phyloP scores from a whole-genome alignment of 176 grass and related monocot genomes.

The Otatea glauca region DNA sequence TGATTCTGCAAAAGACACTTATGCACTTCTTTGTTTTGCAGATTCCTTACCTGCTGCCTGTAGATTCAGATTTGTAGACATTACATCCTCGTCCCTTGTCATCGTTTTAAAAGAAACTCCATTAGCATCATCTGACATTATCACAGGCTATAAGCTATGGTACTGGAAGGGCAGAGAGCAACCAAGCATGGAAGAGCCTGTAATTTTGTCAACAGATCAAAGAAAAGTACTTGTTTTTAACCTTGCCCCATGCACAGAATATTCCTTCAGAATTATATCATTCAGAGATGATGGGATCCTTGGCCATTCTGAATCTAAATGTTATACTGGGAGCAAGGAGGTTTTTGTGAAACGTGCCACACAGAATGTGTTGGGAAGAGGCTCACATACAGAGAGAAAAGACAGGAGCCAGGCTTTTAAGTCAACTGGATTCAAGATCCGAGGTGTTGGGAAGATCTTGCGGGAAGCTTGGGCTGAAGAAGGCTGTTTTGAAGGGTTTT shows the following conservation, averaged over 20 bases:
- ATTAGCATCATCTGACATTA: constrained; percentile 45
- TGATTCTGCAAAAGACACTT: constrained; percentile 25
- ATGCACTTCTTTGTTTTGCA: constrained; percentile 56
- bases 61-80: constrained; percentile 80
- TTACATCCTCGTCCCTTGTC: constrained; percentile 74
- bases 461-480: constrained; percentile 66
- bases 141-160: constrained; percentile 96
- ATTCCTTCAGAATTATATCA: constrained; percentile 90
- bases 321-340: constrained; percentile 85
- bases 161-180: constrained; percentile 79
- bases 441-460: constrained; percentile 75
- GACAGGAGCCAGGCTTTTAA: constrained; percentile 57
- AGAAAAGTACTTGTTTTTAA: constrained; percentile 81
- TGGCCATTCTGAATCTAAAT: constrained; percentile 94
- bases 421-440: constrained; percentile 81
- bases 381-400: constrained; percentile 49
- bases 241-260: constrained; percentile 90
- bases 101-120: constrained; percentile 76
- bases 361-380: constrained; percentile 45
- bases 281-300: constrained; percentile 78
- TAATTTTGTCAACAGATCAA: constrained; percentile 71
- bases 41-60: constrained; percentile 93
- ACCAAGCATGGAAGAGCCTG: constrained; percentile 59
- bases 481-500: constrained; percentile 64
- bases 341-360: constrained; percentile 48